Conservation (phyloP, 1,139 yeast species). For the Zygosaccharomyces sapae region DNA sequence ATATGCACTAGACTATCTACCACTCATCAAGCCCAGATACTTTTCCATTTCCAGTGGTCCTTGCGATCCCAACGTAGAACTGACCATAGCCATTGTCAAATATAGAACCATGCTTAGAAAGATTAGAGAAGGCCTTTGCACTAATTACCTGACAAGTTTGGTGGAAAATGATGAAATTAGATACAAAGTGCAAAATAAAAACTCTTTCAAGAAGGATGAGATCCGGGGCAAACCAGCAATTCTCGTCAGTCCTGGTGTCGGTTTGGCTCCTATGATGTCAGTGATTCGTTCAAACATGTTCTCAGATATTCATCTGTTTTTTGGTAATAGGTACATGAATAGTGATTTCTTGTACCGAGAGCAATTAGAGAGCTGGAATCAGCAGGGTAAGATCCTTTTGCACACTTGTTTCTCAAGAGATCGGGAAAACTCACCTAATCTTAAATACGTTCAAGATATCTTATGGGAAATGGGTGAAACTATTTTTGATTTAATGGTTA, state of each 20-base stretch:
- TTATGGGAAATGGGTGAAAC: constrained; percentile 48
- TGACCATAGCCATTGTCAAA: constrained; percentile 80
- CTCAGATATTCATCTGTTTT: constrained; percentile 48
- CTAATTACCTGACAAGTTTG: constrained; percentile 64
- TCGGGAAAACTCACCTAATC: constrained; percentile 36
- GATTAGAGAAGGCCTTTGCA: constrained; percentile 76
- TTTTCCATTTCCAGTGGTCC: constrained; percentile 77
- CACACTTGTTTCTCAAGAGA: constrained; percentile 65
- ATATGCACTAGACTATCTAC: constrained; percentile 71
- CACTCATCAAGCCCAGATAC: constrained; percentile 71
- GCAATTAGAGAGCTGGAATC: constrained; percentile 45
- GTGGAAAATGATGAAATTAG: constrained; percentile 47
- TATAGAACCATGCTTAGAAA: constrained; percentile 78
- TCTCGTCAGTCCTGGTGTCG: constrained; percentile 87
- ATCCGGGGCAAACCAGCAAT: constrained; percentile 49
- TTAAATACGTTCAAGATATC: constrained; percentile 70
- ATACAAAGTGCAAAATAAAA: constrained; percentile 52
- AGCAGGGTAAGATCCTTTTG: constrained; percentile 40
- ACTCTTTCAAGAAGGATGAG: constrained; percentile 32
- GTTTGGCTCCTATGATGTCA: constrained; percentile 83
- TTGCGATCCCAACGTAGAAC: constrained; percentile 35
- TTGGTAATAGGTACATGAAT: constrained; percentile 66
- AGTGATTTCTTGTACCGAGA: constrained; percentile 67
- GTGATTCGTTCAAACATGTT: constrained; percentile 40
- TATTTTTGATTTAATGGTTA: constrained; percentile 50